These are phyloP conservation scores for Vanderwaltozyma polyspora DNA, from an alignment of 805 yeast genomes.

Conservation along the genomic window DNA sequence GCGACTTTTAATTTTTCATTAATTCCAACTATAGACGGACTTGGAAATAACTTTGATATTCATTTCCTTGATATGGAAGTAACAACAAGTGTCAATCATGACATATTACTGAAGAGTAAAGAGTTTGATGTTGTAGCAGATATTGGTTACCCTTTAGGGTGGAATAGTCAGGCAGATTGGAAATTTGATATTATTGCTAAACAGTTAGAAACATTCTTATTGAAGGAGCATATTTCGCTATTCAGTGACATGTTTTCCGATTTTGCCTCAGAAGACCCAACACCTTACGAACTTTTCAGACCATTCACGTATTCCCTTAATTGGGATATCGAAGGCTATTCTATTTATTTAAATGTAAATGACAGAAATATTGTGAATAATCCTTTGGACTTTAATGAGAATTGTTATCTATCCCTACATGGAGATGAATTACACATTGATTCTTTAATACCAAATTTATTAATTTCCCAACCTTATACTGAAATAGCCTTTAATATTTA, in stretches of 20 bases:
- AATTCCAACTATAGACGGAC: conserved; percentile 46
- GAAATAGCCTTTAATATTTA: conserved; percentile 38
- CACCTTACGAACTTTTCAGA: conserved; percentile 64
- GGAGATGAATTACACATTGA: conserved; percentile 45
- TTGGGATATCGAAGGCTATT: conserved; percentile 50
- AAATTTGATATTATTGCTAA: conserved; percentile 40
- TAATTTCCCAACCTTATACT: conserved; percentile 40
- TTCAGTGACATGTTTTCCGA: conserved; percentile 65
- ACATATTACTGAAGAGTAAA: conserved; percentile 54
- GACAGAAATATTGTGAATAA: conserved; percentile 82
- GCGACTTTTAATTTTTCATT: conserved; percentile 38
- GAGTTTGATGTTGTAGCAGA: conserved; percentile 43
- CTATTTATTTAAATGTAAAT: conserved; percentile 66
- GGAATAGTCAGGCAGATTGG: conserved; percentile 80
- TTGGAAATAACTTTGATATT: conserved; percentile 37
- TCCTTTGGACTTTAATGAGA: conserved; percentile 74
- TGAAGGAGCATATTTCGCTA: conserved; percentile 73
- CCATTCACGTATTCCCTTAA: conserved; percentile 54
- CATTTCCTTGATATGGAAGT: conserved; percentile 48
- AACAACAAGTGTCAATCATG: conserved; percentile 82
- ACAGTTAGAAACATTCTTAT: conserved; percentile 47
- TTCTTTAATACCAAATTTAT: conserved; percentile 47
- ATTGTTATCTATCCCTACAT: conserved; percentile 61
- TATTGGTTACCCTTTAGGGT: conserved; percentile 60
- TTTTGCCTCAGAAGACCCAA: conserved; percentile 60